Base-by-base conservation (phyloP, 2,329 filamentous ascomycete genomes). In the Dothiorella sarmentorum region DNA sequence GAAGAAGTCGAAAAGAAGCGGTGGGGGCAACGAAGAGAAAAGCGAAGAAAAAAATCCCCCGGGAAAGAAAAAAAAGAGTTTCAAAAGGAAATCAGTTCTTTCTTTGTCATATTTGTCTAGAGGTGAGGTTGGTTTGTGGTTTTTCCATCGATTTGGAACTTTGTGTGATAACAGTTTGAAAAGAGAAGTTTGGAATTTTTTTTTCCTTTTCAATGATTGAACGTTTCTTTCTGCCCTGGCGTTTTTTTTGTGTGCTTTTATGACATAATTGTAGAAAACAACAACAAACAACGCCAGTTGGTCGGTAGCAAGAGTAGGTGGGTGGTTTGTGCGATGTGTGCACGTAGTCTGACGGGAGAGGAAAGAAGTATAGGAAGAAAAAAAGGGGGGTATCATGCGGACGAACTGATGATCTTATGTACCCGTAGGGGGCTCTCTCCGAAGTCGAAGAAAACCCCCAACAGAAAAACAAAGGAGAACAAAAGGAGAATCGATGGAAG, bases 351-450 rank as follows among this genome's bases (percentile, higher is more conserved):
- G 22, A 26, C 29, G 15, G 7, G 22, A 7, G 33, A 18, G 22
- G 29, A 18, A 22, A 15, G 7, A n/a, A 7, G 17, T 15, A 31
- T 24, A 52, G 35, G 33, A 29, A 29, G 20, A n/a, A 53, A 18
- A 29, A 29, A 15, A n/a, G 40, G 13, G 49, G 49, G 49, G 49
- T 53, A 53, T 53, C 49, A 53, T 53, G 49, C 49, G 49, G 49
- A 51, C 10, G 35, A 53, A 53, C 49, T 53, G 49, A 53, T 53
- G 49, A 53, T 53, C 49, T 53, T 53, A 40, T 53, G 49, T 53
- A 53, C 49, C 49, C 49, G 33, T n/a, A n/a, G n/a, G n/a, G n/a
- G n/a, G n/a, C n/a, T n/a, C n/a, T n/a, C n/a, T n/a, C n/a, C n/a
- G n/a, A n/a, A n/a, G n/a, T n/a, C n/a, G n/a, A n/a, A n/a, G n/a